Evolutionary conservation across 495 filamentous ascomycete species (phyloP), one percentile per base, ranked within the genome.

Genomic region (Penicillium arizonense): DNA sequence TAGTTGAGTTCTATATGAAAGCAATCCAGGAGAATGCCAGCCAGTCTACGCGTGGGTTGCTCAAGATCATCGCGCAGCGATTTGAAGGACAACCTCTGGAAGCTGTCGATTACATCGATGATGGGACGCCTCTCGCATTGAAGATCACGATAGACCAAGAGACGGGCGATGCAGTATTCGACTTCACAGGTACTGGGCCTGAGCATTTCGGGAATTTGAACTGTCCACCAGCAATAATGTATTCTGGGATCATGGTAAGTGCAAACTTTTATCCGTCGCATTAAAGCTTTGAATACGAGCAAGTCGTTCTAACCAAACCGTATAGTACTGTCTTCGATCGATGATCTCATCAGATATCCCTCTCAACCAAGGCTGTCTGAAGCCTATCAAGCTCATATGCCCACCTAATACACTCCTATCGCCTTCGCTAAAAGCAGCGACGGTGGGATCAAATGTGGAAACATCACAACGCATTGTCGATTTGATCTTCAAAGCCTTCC

Each of bases 191-290:
- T 24, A 98, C 94, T 1, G 94, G 94, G 0, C 88, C 91, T 2
- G 87, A 98, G 69, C 90, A 96, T 20, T 96, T 96, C 67, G 93
- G 81, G 50, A 96, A 96, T 69, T 92, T 88, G 73, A 97, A 98
- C 64, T 94, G 93, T 10, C 94, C 94, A 1, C 82, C 94, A 73
- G 91, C 94, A 23, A 89, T 98, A 42, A 95, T 91, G 2, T 94
- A 93, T 72, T 90, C 85, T 12, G 94, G 93, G 41, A 96, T 97
- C 61, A 98, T 98, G 28, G 28, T 30, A 30, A 30, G 28, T 10
- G 5, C 4, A 8, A 7, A 30, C 9, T 9, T 7, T 10, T 10
- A 0, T 30, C 28, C 28, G 18, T 1, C 1, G 18, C 18, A 18
- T 18, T 18, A 18, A 18, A 18, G 18, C 18, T 18, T 18, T 18